phyloP scores from a whole-genome alignment of 1,284 basidiomycete genomes.

The Pyrrhoderma lamaoense region DNA sequence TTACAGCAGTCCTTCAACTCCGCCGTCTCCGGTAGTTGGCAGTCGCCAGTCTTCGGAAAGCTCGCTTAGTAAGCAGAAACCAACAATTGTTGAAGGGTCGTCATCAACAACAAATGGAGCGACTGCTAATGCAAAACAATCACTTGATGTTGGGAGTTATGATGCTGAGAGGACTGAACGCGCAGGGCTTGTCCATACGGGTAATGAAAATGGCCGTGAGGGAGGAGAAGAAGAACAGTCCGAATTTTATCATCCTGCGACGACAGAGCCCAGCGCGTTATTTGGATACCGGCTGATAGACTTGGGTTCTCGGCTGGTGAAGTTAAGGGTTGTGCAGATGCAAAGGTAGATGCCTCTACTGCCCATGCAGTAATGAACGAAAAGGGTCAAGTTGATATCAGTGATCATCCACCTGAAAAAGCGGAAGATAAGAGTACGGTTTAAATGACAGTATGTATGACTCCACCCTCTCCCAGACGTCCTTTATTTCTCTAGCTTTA shows the following conservation, averaged over 20 bases:
- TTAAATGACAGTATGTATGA: no score
- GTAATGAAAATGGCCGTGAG: conserved; percentile 22
- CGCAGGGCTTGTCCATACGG: background rate
- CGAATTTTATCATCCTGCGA: conserved; percentile 76
- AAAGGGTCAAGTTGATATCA: conserved; percentile 60
- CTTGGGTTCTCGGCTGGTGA: conserved; percentile 50
- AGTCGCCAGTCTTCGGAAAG: background rate
- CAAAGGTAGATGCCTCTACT: conserved; percentile 54
- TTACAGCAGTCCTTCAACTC: background rate
- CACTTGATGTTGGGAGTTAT: background rate
- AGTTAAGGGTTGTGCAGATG: conserved; percentile 45
- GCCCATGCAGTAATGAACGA: conserved; percentile 56
- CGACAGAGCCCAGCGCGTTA: conserved; percentile 63
- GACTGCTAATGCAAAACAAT: no score
- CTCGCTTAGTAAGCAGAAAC: background rate
- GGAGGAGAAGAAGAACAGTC: conserved; percentile 17
- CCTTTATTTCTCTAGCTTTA: no score
- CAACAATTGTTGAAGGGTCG: background rate
- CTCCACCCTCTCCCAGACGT: no score
- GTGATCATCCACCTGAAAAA: conserved; percentile 31
- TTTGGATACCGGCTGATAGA: conserved; percentile 78
- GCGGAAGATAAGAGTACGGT: background rate
- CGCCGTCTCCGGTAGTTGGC: background rate
- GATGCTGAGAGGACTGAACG: conserved; percentile 6
- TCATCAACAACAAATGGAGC: background rate